Conservation (phyloP, 2,329 filamentous ascomycete species). For the Ceratocystis ficicola region DNA sequence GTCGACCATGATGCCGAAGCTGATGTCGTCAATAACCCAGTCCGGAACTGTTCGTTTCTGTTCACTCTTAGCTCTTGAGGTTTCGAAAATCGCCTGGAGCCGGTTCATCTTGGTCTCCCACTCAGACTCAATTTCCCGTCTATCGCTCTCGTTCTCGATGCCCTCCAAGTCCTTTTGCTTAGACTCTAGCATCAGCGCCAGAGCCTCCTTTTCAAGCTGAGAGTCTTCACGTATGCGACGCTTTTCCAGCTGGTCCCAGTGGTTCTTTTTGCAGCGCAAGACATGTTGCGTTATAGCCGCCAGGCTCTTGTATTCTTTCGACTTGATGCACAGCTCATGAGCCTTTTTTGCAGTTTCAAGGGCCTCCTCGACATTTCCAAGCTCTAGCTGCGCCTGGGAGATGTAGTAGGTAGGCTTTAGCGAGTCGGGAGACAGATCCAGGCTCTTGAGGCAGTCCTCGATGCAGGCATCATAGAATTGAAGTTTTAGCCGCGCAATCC, state of each 20-base stretch:
- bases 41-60: slow-evolving; percentile 54
- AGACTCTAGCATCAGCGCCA: slow-evolving; percentile 41
- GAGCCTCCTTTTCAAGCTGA: slow-evolving; percentile 48
- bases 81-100: slow-evolving; percentile 41
- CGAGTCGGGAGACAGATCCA: slow-evolving; percentile 51
- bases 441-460: slow-evolving; percentile 62
- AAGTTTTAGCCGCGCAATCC: slow-evolving; percentile 68
- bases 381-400: slow-evolving; percentile 66
- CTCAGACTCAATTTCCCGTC: slow-evolving; percentile 37
- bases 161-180: slow-evolving; percentile 28
- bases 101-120: slow-evolving; percentile 36
- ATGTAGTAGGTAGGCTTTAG: slow-evolving; percentile 81
- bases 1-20: slow-evolving; percentile 61
- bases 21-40: slow-evolving; percentile 65
- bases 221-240: slow-evolving; percentile 43
- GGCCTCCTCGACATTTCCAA: slow-evolving; percentile 40
- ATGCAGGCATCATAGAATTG: slow-evolving; percentile 61
- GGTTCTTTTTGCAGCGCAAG: slow-evolving; percentile 67
- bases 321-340: slow-evolving; percentile 54
- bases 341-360: slow-evolving; percentile 64
- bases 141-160: slow-evolving; percentile 38
- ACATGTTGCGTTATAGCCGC: slow-evolving; percentile 61
- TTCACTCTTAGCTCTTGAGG: slow-evolving; percentile 34
- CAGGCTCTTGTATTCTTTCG: slow-evolving; percentile 50
- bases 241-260: slow-evolving; percentile 67